Conservation (phyloP, 1,284 basidiomycete species). For the Pseudozyma flocculosa region DNA sequence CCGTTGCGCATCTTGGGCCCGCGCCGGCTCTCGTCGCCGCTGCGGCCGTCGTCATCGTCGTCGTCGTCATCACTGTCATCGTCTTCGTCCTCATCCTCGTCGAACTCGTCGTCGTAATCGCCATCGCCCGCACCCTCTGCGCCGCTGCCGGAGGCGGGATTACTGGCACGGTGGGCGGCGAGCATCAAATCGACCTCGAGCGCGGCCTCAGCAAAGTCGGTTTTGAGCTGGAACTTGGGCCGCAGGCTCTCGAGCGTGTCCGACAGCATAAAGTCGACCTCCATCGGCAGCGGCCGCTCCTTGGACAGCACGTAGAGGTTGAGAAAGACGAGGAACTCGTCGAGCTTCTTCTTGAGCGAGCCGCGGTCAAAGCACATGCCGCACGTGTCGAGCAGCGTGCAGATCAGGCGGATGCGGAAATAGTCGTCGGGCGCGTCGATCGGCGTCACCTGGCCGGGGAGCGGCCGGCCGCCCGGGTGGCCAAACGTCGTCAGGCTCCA, state of each 20-base stretch:
- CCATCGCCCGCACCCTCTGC: neutral
- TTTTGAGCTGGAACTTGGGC: slow-evolving; percentile 62
- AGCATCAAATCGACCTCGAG: slow-evolving; percentile 85
- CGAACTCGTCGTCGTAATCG: slow-evolving; percentile 17
- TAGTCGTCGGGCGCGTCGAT: slow-evolving; percentile 93
- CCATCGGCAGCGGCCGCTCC: slow-evolving; percentile 78
- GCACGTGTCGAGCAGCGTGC: slow-evolving; percentile 88
- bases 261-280: slow-evolving; percentile 92
- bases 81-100: slow-evolving; percentile 13
- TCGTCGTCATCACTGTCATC: slow-evolving; percentile 45
- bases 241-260: slow-evolving; percentile 74
- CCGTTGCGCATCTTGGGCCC: slow-evolving; percentile 67
- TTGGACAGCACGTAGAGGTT: slow-evolving; percentile 92
- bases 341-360: slow-evolving; percentile 82
- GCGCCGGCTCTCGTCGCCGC: slow-evolving; percentile 63
- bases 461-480: slow-evolving; percentile 84
- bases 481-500: slow-evolving; percentile 97
- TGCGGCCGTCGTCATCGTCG: slow-evolving; percentile 63
- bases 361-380: slow-evolving; percentile 97
- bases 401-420: slow-evolving; percentile 88
- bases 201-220: slow-evolving; percentile 80
- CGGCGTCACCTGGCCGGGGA: slow-evolving; percentile 73
- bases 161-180: slow-evolving; percentile 57
- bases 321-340: slow-evolving; percentile 88
- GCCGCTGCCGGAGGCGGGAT: slow-evolving; percentile 3